These are phyloP conservation scores for Xylaria multiplex DNA, from an alignment of 2,329 filamentous ascomycete genomes.

Conservation along the genomic window DNA sequence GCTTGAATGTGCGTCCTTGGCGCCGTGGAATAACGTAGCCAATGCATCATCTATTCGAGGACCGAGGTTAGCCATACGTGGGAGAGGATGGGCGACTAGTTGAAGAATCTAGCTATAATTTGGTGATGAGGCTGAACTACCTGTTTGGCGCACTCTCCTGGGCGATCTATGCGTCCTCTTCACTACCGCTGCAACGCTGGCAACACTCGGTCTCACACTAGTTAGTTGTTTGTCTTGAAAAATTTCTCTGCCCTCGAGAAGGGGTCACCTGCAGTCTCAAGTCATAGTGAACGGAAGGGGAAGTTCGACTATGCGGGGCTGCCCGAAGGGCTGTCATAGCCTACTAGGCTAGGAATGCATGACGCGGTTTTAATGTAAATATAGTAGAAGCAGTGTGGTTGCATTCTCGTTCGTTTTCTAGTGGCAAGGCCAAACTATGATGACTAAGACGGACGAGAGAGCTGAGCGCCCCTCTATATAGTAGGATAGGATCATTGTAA, in stretches of 20 bases:
- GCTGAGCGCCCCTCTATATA: background rate
- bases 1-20: background rate
- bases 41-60: background rate
- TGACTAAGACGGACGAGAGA: constrained; percentile 4
- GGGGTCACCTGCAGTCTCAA: constrained; percentile 12
- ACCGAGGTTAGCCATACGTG: background rate
- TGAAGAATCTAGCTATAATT: background rate
- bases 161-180: background rate
- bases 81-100: background rate
- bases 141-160: background rate
- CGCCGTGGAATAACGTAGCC: background rate
- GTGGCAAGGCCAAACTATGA: background rate
- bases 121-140: background rate
- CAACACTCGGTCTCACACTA: constrained; percentile 13
- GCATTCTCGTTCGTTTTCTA: background rate
- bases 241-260: constrained; percentile 1
- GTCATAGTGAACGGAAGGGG: constrained; percentile 13
- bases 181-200: constrained; percentile 2
- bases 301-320: constrained; percentile 27
- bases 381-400: background rate
- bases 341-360: background rate
- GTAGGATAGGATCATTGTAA: background rate
- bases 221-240: constrained; percentile 2
- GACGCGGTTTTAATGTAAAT: background rate
- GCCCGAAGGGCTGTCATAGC: background rate